Percentiles rank a stretch among this genome's conserved stretches.
These are phyloP conservation scores for Boletellus sp. DNA, from an alignment of 1,284 basidiomycete species.

Conservation along the genomic window DNA sequence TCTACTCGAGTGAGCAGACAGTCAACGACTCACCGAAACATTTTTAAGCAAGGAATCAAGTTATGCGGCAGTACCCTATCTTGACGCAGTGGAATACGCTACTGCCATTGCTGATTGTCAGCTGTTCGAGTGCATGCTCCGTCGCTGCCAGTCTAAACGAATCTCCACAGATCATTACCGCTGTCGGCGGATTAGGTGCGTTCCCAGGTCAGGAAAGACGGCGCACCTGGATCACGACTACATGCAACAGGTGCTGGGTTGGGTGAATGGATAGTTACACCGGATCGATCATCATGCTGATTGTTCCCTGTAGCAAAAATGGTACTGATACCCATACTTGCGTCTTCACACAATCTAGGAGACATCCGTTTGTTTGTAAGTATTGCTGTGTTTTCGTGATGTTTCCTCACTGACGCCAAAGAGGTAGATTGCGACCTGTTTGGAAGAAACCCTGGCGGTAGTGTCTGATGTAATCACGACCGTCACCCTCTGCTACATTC, in stretches of 20 bases:
- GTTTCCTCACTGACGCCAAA: neutral
- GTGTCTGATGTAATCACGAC: conserved; percentile 8
- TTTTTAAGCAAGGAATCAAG: neutral
- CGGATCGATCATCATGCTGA: neutral
- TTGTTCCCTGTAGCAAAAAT: neutral
- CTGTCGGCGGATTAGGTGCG: conserved; percentile 2
- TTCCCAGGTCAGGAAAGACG: neutral
- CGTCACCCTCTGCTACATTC: conserved; percentile 12
- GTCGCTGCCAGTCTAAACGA: neutral
- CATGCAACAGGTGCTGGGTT: conserved; percentile 4
- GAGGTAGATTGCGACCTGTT: neutral
- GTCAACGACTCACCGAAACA: neutral
- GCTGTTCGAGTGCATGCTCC: neutral
- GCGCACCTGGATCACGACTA: neutral
- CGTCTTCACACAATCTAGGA: neutral
- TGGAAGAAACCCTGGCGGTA: conserved; percentile 4
- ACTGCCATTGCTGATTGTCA: conserved; percentile 7
- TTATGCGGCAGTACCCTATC: conserved; percentile 9
- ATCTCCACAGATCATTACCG: neutral
- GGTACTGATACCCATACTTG: neutral
- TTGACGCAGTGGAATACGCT: neutral
- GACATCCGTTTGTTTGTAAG: neutral
- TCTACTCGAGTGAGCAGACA: conserved; percentile 8
- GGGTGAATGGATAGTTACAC: conserved; percentile 1
- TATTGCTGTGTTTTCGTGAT: neutral